Base-by-base conservation (phyloP, 163 green algal species). In the Trebouxiophyceae sp. region DNA sequence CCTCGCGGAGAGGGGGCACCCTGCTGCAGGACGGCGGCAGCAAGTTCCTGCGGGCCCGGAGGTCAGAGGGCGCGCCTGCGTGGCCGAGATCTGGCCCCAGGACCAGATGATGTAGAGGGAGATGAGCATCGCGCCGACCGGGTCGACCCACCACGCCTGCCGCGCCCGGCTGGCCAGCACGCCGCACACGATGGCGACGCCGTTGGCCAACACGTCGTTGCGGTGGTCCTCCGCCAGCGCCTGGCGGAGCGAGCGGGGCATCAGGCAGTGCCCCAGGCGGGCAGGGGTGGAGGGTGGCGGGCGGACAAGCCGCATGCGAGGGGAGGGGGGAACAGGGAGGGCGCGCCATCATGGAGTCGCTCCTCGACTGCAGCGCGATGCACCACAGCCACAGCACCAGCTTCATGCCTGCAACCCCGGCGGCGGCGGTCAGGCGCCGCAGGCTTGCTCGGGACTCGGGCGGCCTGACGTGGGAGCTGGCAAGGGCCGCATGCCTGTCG, bases 141-240 rank as follows among this genome's bases (percentile, higher is more conserved):
- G 69, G 65, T 85, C 80, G 4, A 84, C 60, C 81, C 81, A 87
- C 77, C 81, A 87, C 0, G 70, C 70, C 3, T 65, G 59, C 1
- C 24, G 62, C 23, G 30, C 68, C 12, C 54, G 34, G 58, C 54
- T 63, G 16, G 57, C 46, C n/a, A 80, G 46, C 22, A 45, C 67
- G 2, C 62, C 72, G 45, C 29, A 68, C 28, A 56, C 63, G 33
- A 82, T 78, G 68, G 76, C 76, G 3, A 24, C 57, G 20, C 65
- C n/a, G 45, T 77, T 80, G 69, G 16, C 54, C 39, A 73, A 30
- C 0, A 77, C 62, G 32, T 80, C 73, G 33, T 80, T 80, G 26
- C 66, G 54, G 55, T 80, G 73, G 65, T 80, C 74, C 57, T 83
- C 76, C 20, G 72, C 69, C 19, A 83, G 69, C 16, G 76, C 76